A percentile compares a stretch with the other conserved stretches of the same genome.
Conservation (phyloP, 2,329 filamentous ascomycete species). For the Teratosphaeria pseudoeucalypti region DNA sequence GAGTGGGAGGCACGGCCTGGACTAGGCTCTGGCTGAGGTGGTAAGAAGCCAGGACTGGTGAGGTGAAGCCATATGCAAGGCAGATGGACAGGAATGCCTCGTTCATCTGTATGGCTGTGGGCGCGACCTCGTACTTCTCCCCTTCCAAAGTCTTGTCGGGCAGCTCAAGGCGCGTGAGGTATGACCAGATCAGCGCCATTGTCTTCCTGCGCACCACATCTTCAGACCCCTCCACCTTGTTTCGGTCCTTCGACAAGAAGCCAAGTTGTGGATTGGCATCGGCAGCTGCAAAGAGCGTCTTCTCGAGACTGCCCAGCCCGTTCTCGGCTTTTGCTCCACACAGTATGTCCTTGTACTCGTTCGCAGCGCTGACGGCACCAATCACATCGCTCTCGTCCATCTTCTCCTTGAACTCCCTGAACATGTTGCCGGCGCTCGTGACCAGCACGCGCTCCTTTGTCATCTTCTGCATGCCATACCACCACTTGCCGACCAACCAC, state of each 20-base stretch:
- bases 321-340: slow-evolving; percentile 69
- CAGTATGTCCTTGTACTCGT: slow-evolving; percentile 71
- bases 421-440: slow-evolving; percentile 87
- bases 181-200: slow-evolving; percentile 85
- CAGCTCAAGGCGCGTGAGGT: slow-evolving; percentile 78
- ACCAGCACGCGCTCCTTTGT: slow-evolving; percentile 91
- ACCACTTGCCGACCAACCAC: slow-evolving; percentile 92
- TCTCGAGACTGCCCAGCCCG: slow-evolving; percentile 74
- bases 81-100: slow-evolving; percentile 79
- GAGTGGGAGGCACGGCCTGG: slow-evolving; percentile 77
- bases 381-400: slow-evolving; percentile 73
- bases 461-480: slow-evolving; percentile 89
- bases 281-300: slow-evolving; percentile 55
- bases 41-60: slow-evolving; percentile 73
- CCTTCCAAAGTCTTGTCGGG: slow-evolving; percentile 66
- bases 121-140: slow-evolving; percentile 81
- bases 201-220: slow-evolving; percentile 73
- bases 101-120: slow-evolving; percentile 74
- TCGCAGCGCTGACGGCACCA: slow-evolving; percentile 69
- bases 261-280: slow-evolving; percentile 33
- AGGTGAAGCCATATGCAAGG: slow-evolving; percentile 75
- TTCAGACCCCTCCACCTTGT: slow-evolving; percentile 69
- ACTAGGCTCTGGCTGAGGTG: slow-evolving; percentile 75
- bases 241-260: slow-evolving; percentile 62
- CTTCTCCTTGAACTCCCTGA: slow-evolving; percentile 81